A percentile compares a stretch with the other conserved stretches of the same genome.
Conservation (phyloP, 1,139 yeast genomes). For the Sugiyamaella xylanicola region DNA sequence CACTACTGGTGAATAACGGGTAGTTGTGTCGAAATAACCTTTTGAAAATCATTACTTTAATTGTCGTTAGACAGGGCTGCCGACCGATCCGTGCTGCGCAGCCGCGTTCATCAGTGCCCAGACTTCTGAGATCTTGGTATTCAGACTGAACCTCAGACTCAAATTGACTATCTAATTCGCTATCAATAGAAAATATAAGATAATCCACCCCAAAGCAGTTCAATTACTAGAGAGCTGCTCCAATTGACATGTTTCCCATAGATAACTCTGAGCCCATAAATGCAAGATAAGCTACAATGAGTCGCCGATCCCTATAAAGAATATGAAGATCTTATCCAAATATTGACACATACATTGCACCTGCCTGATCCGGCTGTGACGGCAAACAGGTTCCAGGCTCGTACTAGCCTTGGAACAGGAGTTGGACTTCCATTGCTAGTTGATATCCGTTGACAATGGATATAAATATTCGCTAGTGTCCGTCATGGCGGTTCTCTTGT, state of each 20-base stretch:
- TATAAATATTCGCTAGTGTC: neutral
- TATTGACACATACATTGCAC: neutral
- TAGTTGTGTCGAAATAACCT: neutral
- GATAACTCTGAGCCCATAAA: too few relatives aligned
- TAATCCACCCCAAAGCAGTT: too few relatives aligned
- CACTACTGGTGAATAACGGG: too few relatives aligned
- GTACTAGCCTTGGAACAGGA: neutral
- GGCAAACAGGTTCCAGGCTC: neutral
- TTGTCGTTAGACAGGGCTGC: neutral
- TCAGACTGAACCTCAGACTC: neutral
- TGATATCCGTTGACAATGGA: neutral
- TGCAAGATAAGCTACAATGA: neutral
- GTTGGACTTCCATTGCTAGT: neutral
- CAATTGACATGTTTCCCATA: too few relatives aligned
- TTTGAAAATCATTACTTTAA: neutral
- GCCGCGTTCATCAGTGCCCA: neutral
- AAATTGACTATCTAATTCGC: too few relatives aligned
- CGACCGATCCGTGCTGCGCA: neutral
- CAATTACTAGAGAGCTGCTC: too few relatives aligned
- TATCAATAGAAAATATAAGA: too few relatives aligned
- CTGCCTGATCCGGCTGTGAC: neutral
- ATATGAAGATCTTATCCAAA: neutral
- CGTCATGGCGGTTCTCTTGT: neutral
- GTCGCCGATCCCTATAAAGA: neutral
- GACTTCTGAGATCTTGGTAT: too few relatives aligned